These are phyloP conservation scores for Fusarium multiceps DNA, from an alignment of 2,329 filamentous ascomycete species.

Conservation along the genomic window DNA sequence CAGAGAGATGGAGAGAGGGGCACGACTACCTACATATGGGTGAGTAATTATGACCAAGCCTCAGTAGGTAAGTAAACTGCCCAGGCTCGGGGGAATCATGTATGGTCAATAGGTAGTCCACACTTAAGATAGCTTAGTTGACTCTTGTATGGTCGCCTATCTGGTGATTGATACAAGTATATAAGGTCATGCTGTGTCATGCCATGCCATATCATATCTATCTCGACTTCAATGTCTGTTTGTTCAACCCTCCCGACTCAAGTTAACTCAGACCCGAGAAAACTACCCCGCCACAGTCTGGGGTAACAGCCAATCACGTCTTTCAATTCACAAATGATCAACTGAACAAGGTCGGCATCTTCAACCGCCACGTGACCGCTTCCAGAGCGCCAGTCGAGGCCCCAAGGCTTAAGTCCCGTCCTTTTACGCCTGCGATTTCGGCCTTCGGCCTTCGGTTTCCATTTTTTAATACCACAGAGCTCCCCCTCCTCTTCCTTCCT, in stretches of 20 bases:
- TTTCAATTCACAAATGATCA: not conserved
- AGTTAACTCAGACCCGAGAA: not conserved
- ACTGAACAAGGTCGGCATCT: constrained; percentile 13
- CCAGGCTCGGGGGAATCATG: not conserved
- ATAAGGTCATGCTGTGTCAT: not conserved
- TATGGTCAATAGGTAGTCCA: not conserved
- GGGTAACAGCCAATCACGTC: constrained; percentile 23
- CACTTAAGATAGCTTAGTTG: not conserved
- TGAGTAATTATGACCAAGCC: not conserved
- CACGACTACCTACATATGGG: not conserved
- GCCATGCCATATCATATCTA: not conserved
- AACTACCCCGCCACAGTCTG: constrained; percentile 8
- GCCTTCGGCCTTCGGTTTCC: constrained; percentile 33
- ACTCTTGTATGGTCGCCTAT: not conserved
- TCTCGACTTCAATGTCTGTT: not conserved
- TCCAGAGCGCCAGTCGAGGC: not conserved
- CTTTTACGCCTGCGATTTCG: constrained; percentile 14
- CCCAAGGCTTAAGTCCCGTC: not conserved
- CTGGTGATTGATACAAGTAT: not conserved
- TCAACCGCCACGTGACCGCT: constrained; percentile 32
- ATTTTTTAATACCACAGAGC: constrained; percentile 32
- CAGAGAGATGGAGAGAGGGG: not conserved
- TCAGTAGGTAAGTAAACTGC: constrained; percentile 1
- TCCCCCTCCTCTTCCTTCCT: constrained; percentile 32
- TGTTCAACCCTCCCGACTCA: not conserved